Percentiles rank a stretch among this genome's conserved stretches.
phyloP scores from a whole-genome alignment of 2,329 filamentous ascomycete species.

The Mollisia scopiformis region DNA sequence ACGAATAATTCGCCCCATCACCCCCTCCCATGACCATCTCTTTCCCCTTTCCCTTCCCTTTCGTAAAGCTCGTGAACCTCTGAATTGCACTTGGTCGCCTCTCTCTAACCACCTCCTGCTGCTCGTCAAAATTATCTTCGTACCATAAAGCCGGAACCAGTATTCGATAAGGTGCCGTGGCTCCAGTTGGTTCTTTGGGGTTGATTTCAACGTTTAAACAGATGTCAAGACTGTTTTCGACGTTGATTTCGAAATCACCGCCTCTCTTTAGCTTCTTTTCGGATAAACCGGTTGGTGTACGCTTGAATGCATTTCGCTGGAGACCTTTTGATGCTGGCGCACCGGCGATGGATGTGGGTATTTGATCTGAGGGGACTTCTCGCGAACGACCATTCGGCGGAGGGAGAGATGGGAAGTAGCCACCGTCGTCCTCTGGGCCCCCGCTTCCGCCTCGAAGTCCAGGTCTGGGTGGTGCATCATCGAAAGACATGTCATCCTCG shows the following conservation, averaged over 20 bases:
- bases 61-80: background rate
- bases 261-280: conserved; percentile 60
- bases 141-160: conserved; percentile 79
- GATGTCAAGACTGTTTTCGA: conserved; percentile 84
- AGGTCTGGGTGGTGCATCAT: conserved; percentile 14
- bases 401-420: conserved; percentile 48
- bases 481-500: conserved; percentile 20
- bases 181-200: conserved; percentile 81
- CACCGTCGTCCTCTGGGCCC: conserved; percentile 50
- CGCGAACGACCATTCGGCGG: conserved; percentile 16
- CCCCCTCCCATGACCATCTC: background rate
- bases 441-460: conserved; percentile 43
- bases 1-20: background rate
- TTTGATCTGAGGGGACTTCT: conserved; percentile 20
- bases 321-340: conserved; percentile 19
- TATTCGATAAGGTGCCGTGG: conserved; percentile 84
- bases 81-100: background rate
- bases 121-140: conserved; percentile 26
- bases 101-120: background rate
- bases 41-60: background rate
- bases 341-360: conserved; percentile 30
- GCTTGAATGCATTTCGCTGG: conserved; percentile 53
- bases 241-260: conserved; percentile 66
- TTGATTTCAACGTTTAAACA: conserved; percentile 89
- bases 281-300: conserved; percentile 71